These are phyloP conservation scores for Apiotrichum veenhuisii DNA, from an alignment of 1,284 basidiomycete species.

Conservation along the genomic window DNA sequence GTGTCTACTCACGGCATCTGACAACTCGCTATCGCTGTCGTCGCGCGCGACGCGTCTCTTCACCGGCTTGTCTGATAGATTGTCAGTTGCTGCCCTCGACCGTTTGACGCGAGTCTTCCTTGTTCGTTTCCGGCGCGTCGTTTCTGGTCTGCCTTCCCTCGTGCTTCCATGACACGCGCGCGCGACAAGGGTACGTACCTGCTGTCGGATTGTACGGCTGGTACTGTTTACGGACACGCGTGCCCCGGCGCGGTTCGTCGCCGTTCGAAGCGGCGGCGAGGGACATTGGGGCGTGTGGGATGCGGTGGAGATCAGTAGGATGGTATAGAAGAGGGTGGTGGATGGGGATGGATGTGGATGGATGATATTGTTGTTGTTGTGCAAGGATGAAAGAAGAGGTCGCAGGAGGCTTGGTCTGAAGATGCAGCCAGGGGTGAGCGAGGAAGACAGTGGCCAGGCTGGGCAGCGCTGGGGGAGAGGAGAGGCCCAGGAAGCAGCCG, in stretches of 20 bases:
- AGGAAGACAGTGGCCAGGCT: no score
- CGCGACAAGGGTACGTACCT: background rate
- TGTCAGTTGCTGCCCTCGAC: background rate
- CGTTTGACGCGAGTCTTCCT: background rate
- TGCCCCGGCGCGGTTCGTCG: slow-evolving; percentile 37
- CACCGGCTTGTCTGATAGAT: background rate
- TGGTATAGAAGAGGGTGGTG: background rate
- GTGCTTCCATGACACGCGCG: background rate
- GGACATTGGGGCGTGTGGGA: slow-evolving; percentile 18
- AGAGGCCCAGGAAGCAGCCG: background rate
- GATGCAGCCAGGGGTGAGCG: no score
- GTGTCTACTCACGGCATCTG: no score
- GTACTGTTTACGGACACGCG: slow-evolving; percentile 34
- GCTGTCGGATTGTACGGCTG: slow-evolving; percentile 27
- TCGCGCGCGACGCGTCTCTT: background rate
- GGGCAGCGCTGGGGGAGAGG: background rate
- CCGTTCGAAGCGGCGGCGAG: slow-evolving; percentile 9
- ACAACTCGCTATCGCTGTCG: background rate
- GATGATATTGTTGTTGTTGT: no score
- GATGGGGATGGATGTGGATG: slow-evolving; percentile 1
- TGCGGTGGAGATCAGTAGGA: slow-evolving; percentile 2
- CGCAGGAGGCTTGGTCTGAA: no score
- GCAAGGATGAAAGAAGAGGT: no score
- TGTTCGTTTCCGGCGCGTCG: background rate
- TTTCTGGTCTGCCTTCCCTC: background rate